A percentile compares a stretch with the other conserved stretches of the same genome.
Evolutionary conservation across 805 yeast genomes (phyloP).

Genomic region (Yamadazyma paraphyllophila): DNA sequence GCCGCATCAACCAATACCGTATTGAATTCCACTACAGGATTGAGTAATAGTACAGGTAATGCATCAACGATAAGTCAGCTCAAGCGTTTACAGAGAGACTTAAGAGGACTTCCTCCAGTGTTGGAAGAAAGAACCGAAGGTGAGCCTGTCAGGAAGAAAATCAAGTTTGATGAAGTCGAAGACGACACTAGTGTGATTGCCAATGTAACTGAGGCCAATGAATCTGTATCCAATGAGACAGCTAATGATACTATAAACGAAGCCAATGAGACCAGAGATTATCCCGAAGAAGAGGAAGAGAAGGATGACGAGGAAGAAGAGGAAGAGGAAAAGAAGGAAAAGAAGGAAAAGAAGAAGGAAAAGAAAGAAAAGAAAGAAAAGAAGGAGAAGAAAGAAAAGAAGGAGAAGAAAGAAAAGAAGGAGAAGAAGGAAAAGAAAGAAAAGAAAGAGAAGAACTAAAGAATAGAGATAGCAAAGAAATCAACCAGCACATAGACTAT

Average conservation of each 20-base stretch:
- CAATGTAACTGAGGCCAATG: not conserved
- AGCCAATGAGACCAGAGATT: conserved; percentile 1
- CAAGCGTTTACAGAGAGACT: conserved; percentile 70
- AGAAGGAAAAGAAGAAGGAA: conserved; percentile 17
- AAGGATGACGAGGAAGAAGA: conserved; percentile 23
- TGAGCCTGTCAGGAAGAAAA: conserved; percentile 20
- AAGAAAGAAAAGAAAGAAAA: conserved; percentile 21
- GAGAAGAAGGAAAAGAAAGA: conserved; percentile 3
- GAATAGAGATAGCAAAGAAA: not conserved
- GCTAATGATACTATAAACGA: conserved; percentile 4
- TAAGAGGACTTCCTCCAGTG: conserved; percentile 75
- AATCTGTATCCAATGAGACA: not conserved
- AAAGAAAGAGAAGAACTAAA: not conserved
- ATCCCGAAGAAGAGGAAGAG: conserved; percentile 14
- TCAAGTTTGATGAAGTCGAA: conserved; percentile 23
- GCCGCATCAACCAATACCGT: conserved; percentile 20
- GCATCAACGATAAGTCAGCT: conserved; percentile 57
- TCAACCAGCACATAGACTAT: not conserved
- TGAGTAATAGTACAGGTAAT: conserved; percentile 30
- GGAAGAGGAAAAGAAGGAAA: conserved; percentile 24
- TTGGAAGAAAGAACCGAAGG: conserved; percentile 18
- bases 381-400: conserved; percentile 21
- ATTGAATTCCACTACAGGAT: conserved; percentile 29
- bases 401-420: conserved; percentile 24
- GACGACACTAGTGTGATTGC: conserved; percentile 9